Conservation (phyloP, 1,139 yeast genomes). For the Pneumocystis oryctolagi region DNA sequence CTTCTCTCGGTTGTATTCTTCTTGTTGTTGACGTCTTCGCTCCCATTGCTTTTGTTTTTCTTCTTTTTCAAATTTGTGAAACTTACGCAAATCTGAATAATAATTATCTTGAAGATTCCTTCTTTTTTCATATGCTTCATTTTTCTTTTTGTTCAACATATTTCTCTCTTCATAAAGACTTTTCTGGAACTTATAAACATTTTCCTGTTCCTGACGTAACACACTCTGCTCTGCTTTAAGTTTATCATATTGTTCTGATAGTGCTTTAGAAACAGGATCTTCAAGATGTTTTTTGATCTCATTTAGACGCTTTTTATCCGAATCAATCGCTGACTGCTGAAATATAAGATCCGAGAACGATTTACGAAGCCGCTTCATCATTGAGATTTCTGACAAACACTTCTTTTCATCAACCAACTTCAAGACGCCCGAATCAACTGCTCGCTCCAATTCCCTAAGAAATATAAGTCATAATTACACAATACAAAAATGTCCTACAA, state of each 20-base stretch:
- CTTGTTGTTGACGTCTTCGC: constrained; percentile 40
- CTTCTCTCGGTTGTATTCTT: constrained; percentile 25
- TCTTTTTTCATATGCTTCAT: constrained; percentile 48
- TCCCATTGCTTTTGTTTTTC: constrained; percentile 40
- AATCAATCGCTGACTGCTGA: constrained; percentile 66
- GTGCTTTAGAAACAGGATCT: constrained; percentile 47
- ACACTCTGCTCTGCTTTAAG: constrained; percentile 50
- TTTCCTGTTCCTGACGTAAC: constrained; percentile 45
- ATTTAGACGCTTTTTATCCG: constrained; percentile 60
- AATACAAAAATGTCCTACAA: constrained; percentile 20
- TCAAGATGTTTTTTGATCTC: constrained; percentile 58
- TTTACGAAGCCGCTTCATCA: constrained; percentile 66
- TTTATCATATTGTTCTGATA: constrained; percentile 39
- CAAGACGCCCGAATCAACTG: constrained; percentile 65
- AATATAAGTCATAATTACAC: background rate
- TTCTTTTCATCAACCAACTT: constrained; percentile 87
- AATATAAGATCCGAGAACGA: constrained; percentile 63
- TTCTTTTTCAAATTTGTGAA: constrained; percentile 50
- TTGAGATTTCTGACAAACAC: constrained; percentile 68
- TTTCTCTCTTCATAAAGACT: constrained; percentile 50
- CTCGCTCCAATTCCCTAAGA: constrained; percentile 39
- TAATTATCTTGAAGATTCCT: constrained; percentile 52
- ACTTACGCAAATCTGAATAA: constrained; percentile 50
- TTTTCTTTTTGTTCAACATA: constrained; percentile 53
- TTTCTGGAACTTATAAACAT: constrained; percentile 52